Conservation (phyloP, 78 protist genomes). For the Goniomonas avonlea region DNA sequence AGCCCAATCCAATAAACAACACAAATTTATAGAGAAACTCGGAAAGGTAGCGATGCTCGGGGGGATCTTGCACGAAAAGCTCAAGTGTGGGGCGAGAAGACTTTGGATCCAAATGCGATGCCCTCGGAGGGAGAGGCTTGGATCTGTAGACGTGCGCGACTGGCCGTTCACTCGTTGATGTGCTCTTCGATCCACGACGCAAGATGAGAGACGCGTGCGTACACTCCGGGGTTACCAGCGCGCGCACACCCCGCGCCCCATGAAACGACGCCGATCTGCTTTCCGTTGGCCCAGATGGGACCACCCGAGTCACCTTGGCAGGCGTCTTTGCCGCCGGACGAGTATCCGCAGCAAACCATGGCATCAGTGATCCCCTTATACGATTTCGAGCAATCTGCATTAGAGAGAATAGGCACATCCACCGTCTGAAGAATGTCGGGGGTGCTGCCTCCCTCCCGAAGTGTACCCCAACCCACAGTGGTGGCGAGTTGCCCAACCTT, state of each 20-base stretch:
- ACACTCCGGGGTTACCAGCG: neutral
- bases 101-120: too few species aligned
- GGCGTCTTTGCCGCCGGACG: neutral
- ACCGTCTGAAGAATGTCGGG: neutral
- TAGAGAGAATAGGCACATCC: neutral
- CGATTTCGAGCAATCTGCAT: too few species aligned
- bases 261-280: neutral
- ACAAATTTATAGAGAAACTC: too few species aligned
- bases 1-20: too few species aligned
- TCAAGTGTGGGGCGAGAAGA: too few species aligned
- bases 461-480: neutral
- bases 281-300: neutral
- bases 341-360: neutral
- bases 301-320: conserved; percentile 1
- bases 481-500: neutral
- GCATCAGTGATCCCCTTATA: too few species aligned
- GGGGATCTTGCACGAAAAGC: too few species aligned
- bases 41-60: too few species aligned
- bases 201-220: neutral
- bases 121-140: too few species aligned
- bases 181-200: neutral
- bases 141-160: too few species aligned
- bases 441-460: neutral
- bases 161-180: too few species aligned
- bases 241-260: neutral